Evolutionary conservation across 2,329 filamentous ascomycete genomes (phyloP).

Genomic region (Pyrenochaeta sp.): DNA sequence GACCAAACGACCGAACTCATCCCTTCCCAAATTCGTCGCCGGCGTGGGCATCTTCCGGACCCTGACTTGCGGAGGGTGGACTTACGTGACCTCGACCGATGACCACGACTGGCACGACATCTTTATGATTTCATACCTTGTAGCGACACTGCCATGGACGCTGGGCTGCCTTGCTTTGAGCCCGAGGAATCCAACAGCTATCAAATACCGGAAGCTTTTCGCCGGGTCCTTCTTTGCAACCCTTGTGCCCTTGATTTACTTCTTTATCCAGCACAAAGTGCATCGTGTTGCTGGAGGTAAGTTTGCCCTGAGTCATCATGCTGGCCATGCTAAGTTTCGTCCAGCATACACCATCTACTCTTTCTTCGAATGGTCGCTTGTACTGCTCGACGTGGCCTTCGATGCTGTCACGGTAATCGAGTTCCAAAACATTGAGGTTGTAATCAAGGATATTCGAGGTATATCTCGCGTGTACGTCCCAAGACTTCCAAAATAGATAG

Average conservation of each 20-base stretch:
- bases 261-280: slow-evolving; percentile 98
- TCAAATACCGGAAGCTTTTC: slow-evolving; percentile 89
- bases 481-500: slow-evolving; percentile 89
- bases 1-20: slow-evolving; percentile 76
- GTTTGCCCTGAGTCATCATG: slow-evolving; percentile 37
- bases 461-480: slow-evolving; percentile 97
- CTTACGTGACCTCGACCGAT: slow-evolving; percentile 97
- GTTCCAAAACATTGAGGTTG: slow-evolving; percentile 87
- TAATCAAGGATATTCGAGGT: slow-evolving; percentile 88
- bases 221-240: slow-evolving; percentile 88
- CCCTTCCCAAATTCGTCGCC: slow-evolving; percentile 82
- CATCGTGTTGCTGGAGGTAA: slow-evolving; percentile 91
- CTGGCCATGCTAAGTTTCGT: slow-evolving; percentile 28
- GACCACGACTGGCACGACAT: slow-evolving; percentile 99
- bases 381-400: slow-evolving; percentile 94
- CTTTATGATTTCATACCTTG: slow-evolving; percentile 98
- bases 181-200: slow-evolving; percentile 80
- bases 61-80: slow-evolving; percentile 95
- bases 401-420: slow-evolving; percentile 94
- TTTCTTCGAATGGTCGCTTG: slow-evolving; percentile 97
- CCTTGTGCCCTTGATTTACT: slow-evolving; percentile 89
- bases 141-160: slow-evolving; percentile 95
- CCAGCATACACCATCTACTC: slow-evolving; percentile 95
- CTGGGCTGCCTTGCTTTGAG: slow-evolving; percentile 87
- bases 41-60: slow-evolving; percentile 85